Evolutionary conservation across 768 basidiomycete species (phyloP).

Genomic region (Suillus cothurnatus): DNA sequence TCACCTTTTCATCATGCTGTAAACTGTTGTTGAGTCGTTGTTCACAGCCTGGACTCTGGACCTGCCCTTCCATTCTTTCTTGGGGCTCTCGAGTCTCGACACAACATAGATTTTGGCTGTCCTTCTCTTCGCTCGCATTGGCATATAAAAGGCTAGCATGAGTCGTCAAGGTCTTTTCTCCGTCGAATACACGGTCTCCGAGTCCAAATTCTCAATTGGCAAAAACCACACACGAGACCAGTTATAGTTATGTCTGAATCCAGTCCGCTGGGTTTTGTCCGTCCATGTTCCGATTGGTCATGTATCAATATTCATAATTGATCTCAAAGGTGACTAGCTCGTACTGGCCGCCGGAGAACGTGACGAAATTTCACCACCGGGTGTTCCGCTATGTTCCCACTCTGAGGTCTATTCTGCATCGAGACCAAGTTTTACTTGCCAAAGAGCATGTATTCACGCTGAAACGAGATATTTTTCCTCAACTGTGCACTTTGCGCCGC

Average conservation of each 20-base stretch:
- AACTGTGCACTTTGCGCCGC: background rate
- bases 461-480: background rate
- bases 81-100: background rate
- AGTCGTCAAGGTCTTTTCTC: background rate
- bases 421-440: background rate
- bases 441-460: background rate
- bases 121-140: background rate
- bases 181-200: background rate
- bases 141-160: background rate
- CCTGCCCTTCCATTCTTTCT: background rate
- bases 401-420: background rate
- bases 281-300: background rate
- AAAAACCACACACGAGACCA: background rate
- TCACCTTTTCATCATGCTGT: constrained; percentile 6
- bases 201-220: background rate
- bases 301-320: background rate
- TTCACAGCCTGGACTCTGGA: background rate
- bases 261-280: background rate
- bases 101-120: background rate
- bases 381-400: background rate
- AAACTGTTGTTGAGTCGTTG: background rate
- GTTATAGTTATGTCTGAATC: background rate
- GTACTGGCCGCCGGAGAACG: background rate
- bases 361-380: background rate
- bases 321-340: background rate